Base-by-base conservation (phyloP, 148 eudicot genomes). In the Silene conica region DNA sequence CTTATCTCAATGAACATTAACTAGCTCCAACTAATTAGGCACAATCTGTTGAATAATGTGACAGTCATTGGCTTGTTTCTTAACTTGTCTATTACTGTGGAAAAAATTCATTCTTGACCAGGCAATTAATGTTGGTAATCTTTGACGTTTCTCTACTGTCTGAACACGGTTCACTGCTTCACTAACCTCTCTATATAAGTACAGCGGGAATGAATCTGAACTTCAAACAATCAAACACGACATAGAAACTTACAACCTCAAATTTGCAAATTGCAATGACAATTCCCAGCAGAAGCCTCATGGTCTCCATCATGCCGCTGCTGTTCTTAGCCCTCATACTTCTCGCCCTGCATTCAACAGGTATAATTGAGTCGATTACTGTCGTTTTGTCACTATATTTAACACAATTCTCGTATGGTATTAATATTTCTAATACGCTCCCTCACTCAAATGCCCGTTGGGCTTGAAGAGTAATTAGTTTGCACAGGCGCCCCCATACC, bases 141-240 rank as follows among this genome's bases (percentile, higher is more conserved):
- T 64, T 74, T 74, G 71, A 65, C 65, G 70, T 52, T 65, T 74
- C 34, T 66, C 1, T 14, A 50, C 65, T 50, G 55, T 16, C 72
- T 46, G 52, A 50, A 50, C 72, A 20, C 12, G 58, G 38, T 50
- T 48, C 55, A 50, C 21, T 16, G 15, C 60, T 15, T 23, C 5
- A 59, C n/a, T 63, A 45, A 9, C 74, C 67, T 16, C 69, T 76
- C 69, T 76, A 76, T 76, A 76, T 69, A 76, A 50, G n/a, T 23
- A 6, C 72, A 61, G 21, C 69, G 21, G n/a, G 16, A 18, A 46
- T 38, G 18, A 7, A 34, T 5, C 19, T 41, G n/a, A 13, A 54
- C 7, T 43, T 67, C 19, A 60, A 6, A 69, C 18, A 3, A 23
- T 67, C 19, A 60, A 6, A 69, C 25, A 12, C 28, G n/a, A 9